Evolutionary conservation across 768 basidiomycete genomes (phyloP), one percentile per base, ranked within the genome.

Genomic region (Auricularia auricula-judae): DNA sequence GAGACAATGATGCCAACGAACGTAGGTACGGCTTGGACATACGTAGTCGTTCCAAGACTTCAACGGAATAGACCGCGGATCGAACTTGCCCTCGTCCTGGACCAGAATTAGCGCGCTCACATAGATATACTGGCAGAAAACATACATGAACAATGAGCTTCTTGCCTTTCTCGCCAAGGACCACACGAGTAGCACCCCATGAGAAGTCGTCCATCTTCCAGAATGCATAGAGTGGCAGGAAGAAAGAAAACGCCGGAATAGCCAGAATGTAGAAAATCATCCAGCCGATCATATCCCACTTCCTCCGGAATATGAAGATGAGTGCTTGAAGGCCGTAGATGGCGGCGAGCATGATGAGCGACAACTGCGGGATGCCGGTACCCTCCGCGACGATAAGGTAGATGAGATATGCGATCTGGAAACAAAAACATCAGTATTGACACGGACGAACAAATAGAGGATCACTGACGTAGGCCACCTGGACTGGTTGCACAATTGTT

Each of bases 281-380:
- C 93, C 94, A 96, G 3, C 93, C 93, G 70, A 98, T 86, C 93
- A 98, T 97, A 74, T 98, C 95, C 91, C 95, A 98, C 74, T 97
- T 93, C 67, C 93, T 86, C 61, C 94, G 84, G 72, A 98, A 79
- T 66, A 98, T 77, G 76, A 97, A 98, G 63, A 97, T 91, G 58
- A 94, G 74, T 0, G 91, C 92, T 76, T 96, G 95, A 10, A 98
- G 76, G 79, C 94, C 96, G 72, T 99, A 99, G 61, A 98, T 88
- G 0, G 91, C 93, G 8, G 83, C 91, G 67, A 99, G 88, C 87
- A 99, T 88, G 75, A 98, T 80, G 64, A 98, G 82, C 0, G 96
- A 94, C 14, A 92, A 80, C 5, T 81, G 78, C 0, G 94, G 93
- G 62, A 98, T 84, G 2, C 80, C 75, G 70, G 87, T 83, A 70